phyloP scores from a whole-genome alignment of 2,329 filamentous ascomycete genomes.

The Microdochium trichocladiopsis region DNA sequence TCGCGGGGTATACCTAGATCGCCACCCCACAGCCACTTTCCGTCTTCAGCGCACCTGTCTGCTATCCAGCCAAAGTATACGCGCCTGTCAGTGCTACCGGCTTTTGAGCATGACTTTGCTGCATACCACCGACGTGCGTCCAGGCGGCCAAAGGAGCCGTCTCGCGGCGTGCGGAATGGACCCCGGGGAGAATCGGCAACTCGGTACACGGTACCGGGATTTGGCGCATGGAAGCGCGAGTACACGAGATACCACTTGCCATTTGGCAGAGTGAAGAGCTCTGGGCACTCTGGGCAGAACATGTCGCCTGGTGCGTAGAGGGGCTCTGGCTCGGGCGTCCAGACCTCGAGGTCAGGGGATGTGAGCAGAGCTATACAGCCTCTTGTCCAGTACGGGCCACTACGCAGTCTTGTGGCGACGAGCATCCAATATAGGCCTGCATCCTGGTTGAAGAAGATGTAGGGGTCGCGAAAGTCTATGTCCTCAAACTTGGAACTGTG shows the following conservation, averaged over 20 bases:
- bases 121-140: constrained; percentile 28
- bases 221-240: constrained; percentile 12
- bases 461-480: constrained; percentile 28
- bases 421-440: constrained; percentile 27
- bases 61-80: constrained; percentile 26
- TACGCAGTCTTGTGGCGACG: constrained; percentile 22
- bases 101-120: constrained; percentile 17
- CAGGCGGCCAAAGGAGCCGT: constrained; percentile 23
- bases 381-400: constrained; percentile 24
- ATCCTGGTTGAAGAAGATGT: constrained; percentile 21
- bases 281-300: constrained; percentile 28
- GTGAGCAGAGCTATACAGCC: constrained; percentile 28
- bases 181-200: constrained; percentile 24
- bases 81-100: constrained; percentile 16
- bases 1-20: constrained; percentile 23
- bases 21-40: constrained; percentile 29
- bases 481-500: constrained; percentile 17
- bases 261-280: constrained; percentile 24
- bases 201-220: constrained; percentile 26
- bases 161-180: constrained; percentile 24
- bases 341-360: constrained; percentile 20
- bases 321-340: constrained; percentile 20
- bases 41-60: constrained; percentile 22
- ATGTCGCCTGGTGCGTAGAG: constrained; percentile 25
- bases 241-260: constrained; percentile 25